A percentile compares a stretch with the other conserved stretches of the same genome.
Evolutionary conservation across 495 filamentous ascomycete genomes (phyloP).

Genomic region (Penicillium nucicola): DNA sequence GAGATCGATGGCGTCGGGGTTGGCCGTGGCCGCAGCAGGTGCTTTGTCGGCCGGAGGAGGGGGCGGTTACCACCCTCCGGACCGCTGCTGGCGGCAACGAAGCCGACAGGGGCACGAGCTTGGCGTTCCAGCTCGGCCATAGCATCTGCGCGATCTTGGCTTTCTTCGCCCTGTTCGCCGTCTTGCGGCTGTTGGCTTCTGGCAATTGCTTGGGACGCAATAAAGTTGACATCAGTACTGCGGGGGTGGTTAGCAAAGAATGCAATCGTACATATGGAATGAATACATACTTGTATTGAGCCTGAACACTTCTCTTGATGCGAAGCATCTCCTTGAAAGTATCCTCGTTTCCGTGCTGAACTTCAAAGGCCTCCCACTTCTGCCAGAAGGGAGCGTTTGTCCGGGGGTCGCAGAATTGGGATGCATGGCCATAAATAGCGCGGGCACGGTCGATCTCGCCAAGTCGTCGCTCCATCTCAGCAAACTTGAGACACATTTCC

Average conservation of each 20-base stretch:
- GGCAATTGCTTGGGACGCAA: slow-evolving; percentile 91
- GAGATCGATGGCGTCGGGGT: slow-evolving; percentile 88
- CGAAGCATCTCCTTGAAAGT: slow-evolving; percentile 99
- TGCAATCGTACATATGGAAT: not conserved
- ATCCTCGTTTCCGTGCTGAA: slow-evolving; percentile 97
- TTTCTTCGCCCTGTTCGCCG: slow-evolving; percentile 35
- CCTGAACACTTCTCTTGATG: slow-evolving; percentile 95
- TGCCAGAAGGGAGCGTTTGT: slow-evolving; percentile 88
- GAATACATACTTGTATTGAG: slow-evolving; percentile 79
- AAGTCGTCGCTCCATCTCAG: slow-evolving; percentile 94
- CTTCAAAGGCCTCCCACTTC: slow-evolving; percentile 97
- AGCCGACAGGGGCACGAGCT: slow-evolving; percentile 83
- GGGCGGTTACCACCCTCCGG: slow-evolving; percentile 67
- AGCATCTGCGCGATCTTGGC: slow-evolving; percentile 66
- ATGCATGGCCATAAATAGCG: slow-evolving; percentile 93
- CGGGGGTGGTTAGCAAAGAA: slow-evolving; percentile 15
- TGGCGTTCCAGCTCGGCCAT: slow-evolving; percentile 91
- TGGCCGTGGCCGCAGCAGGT: slow-evolving; percentile 51
- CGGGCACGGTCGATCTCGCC: slow-evolving; percentile 96
- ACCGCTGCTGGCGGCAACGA: slow-evolving; percentile 81
- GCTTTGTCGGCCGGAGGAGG: slow-evolving; percentile 38
- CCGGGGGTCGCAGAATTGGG: slow-evolving; percentile 94
- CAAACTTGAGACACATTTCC: slow-evolving; percentile 98
- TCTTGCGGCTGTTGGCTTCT: slow-evolving; percentile 62
- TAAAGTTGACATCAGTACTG: slow-evolving; percentile 95